These are phyloP conservation scores for Clarkia xantiana DNA, from an alignment of 345 rosid genomes.

Conservation along the genomic window DNA sequence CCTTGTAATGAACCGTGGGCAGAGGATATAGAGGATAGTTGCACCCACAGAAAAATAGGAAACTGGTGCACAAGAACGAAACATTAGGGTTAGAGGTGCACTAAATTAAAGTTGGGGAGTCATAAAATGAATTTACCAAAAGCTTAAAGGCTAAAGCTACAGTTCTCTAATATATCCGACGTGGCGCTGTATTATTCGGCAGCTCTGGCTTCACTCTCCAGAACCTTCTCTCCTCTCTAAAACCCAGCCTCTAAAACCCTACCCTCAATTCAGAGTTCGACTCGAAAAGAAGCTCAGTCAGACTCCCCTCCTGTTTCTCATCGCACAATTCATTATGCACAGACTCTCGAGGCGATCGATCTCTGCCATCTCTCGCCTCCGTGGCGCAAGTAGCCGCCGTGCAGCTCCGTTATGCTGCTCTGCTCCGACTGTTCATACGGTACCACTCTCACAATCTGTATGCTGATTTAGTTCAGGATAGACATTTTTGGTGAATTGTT, in stretches of 20 bases:
- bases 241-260: constrained; percentile 55
- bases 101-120: neutral
- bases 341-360: constrained; percentile 56
- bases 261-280: neutral
- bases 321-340: constrained; percentile 27
- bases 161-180: no score
- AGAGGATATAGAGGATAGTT: no score
- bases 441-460: constrained; percentile 7
- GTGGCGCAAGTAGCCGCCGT: constrained; percentile 20
- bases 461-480: neutral
- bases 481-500: no score
- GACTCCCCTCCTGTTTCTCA: neutral
- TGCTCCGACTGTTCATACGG: constrained; percentile 21
- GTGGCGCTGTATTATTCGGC: neutral
- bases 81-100: no score
- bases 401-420: constrained; percentile 28
- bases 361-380: constrained; percentile 34
- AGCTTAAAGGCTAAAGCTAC: neutral
- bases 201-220: constrained; percentile 16
- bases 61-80: no score
- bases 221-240: constrained; percentile 41
- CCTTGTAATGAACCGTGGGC: no score
- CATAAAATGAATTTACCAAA: neutral
- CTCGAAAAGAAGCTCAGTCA: constrained; percentile 1
- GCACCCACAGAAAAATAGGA: no score